These are phyloP conservation scores for Verbena officinalis DNA, from an alignment of 257 asterid genomes.

Conservation along the genomic window DNA sequence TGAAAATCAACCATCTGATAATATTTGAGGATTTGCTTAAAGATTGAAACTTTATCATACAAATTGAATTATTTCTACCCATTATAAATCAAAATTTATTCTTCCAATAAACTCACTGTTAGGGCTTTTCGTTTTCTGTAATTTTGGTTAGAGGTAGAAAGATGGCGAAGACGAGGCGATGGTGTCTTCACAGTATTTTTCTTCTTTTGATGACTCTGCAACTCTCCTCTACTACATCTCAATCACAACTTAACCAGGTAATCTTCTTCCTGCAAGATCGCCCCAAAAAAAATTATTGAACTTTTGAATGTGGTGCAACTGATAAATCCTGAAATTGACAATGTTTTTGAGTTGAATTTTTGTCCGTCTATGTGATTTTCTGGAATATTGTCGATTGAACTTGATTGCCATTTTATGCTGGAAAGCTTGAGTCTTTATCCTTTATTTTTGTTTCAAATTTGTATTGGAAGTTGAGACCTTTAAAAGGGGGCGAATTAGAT, in stretches of 20 bases:
- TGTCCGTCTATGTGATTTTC: background rate
- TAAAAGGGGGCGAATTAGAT: background rate
- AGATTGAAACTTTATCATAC: too few species aligned
- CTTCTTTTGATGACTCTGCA: constrained; percentile 30
- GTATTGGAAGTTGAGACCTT: background rate
- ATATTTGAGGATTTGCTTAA: too few species aligned
- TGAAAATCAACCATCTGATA: too few species aligned
- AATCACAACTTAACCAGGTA: constrained; percentile 32
- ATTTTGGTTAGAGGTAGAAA: constrained; percentile 4
- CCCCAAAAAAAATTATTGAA: background rate
- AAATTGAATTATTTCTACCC: too few species aligned
- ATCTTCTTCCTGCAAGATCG: constrained; percentile 20
- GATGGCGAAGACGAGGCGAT: constrained; percentile 33
- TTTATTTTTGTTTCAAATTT: background rate
- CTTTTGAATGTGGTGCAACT: background rate
- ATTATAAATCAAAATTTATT: too few species aligned
- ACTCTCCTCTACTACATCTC: constrained; percentile 31
- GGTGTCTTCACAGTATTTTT: constrained; percentile 6
- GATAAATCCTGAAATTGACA: constrained; percentile 19
- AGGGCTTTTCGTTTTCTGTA: too few species aligned
- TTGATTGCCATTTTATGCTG: background rate
- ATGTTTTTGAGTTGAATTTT: background rate
- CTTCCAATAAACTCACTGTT: too few species aligned
- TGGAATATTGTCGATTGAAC: constrained; percentile 8
- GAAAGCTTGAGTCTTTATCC: background rate